phyloP scores from a whole-genome alignment of 345 rosid genomes.

The Gossypium australe region DNA sequence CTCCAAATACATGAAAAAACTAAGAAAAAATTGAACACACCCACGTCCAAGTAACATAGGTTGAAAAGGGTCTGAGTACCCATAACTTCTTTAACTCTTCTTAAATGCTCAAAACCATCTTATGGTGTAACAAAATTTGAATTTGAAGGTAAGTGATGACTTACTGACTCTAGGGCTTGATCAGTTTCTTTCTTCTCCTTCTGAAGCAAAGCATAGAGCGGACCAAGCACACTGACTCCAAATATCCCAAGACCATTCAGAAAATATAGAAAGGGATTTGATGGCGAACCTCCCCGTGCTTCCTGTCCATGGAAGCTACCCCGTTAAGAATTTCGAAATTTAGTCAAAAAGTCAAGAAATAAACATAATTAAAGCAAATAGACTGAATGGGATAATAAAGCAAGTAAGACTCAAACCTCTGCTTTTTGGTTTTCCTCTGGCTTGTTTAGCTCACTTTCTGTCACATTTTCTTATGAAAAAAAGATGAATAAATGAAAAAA shows the following conservation, averaged over 20 bases:
- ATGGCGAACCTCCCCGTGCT: conserved; percentile 33
- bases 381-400: background rate
- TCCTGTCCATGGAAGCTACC: conserved; percentile 31
- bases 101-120: conserved; percentile 17
- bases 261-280: conserved; percentile 59
- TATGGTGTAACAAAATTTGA: background rate
- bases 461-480: conserved; percentile 1
- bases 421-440: background rate
- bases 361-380: background rate
- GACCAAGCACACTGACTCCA: conserved; percentile 68
- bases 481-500: background rate
- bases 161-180: conserved; percentile 62
- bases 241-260: conserved; percentile 77
- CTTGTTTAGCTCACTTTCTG: conserved; percentile 2
- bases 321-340: background rate
- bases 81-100: conserved; percentile 1
- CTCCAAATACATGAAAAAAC: no score
- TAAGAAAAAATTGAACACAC: background rate
- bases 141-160: conserved; percentile 19
- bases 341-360: background rate
- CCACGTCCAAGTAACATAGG: background rate
- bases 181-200: conserved; percentile 52
- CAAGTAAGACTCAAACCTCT: background rate
- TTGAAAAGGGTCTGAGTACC: background rate
- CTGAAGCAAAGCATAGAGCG: conserved; percentile 71